Evolutionary conservation across 1,284 basidiomycete species (phyloP), one percentile per base, ranked within the genome.

Genomic region (Papiliotrema laurentii): DNA sequence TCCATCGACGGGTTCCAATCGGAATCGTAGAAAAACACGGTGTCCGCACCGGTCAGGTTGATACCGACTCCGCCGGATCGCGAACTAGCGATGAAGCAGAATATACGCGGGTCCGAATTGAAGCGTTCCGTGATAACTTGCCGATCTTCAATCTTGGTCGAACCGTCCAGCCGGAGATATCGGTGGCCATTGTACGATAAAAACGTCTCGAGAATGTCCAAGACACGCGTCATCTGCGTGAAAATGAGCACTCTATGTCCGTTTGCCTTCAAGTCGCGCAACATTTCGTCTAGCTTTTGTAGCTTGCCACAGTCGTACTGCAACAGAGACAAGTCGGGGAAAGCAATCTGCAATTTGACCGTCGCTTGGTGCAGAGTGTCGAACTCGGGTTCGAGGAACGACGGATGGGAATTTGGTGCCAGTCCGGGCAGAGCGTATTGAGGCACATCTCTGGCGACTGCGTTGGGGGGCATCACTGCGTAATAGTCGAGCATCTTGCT

Each of bases 1-100:
- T 97, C 93, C 86, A 97, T 96, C 57, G 94, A 91, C 0, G 92
- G 92, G 64, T 97, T 97, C 79, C 96, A 97, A 71, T 97, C 94
- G 49, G 89, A 89, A 68, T 97, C 93, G 68, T 96, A 97, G 73
- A 74, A 69, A 45, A 97, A 81, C 58, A 97, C 93, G 0, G 91
- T 96, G 68, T 97, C 91, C 16, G 93, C 93, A n/a, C 93, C 93
- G 9, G 93, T 93, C 50, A 93, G 74, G 64, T 97, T 97, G 76
- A 97, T 96, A 16, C 93, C 94, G 41, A 97, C 87, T 16, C 93
- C 94, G 5, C 94, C 93, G 3, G 90, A 92, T 47, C 94, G 79
- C 3, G 89, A 93, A 18, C 87, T 90, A 3, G 93, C 85, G 60
- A 97, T 97, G 72, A 97, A 97, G 58, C 87, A 90, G 61, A 94